Evolutionary conservation across 768 basidiomycete species (phyloP), one percentile per base, ranked within the genome.

Genomic region (Lentinula aciculospora): DNA sequence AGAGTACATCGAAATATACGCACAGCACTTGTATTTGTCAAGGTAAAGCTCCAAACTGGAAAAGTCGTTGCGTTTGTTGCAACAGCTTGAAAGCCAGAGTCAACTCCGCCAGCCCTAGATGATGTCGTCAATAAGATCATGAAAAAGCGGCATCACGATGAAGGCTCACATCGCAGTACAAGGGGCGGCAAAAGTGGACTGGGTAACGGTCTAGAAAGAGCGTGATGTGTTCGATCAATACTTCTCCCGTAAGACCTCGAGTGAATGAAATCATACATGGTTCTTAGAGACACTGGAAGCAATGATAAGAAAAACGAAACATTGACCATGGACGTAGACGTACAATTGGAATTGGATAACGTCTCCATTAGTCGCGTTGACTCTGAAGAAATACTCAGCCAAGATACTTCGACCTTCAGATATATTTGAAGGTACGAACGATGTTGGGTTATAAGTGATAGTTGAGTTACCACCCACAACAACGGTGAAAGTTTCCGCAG

Each of bases 281-380:
- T 73, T 75, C 65, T 72, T 72, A n/a, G 72, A 62, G 21, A 71
- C 59, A 63, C 73, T 76, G 58, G 34, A 39, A 50, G 19, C 39
- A 39, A 56, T 34, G 36, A 40, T 27, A 8, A n/a, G 36, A 31
- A 48, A 34, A 28, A n/a, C 17, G 21, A 29, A 17, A 44, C n/a
- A n/a, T 17, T 8, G 15, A 23, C 13, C 12, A 58, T 49, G 9
- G 32, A n/a, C 25, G 53, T 9, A 31, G 46, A 64, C 73, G 28
- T 58, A 73, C 72, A 77, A 75, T 66, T 72, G 73, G 72, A 84
- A 83, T 34, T 69, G 67, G 63, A 84, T 68, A 23, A 68, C 70
- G 53, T 77, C 76, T 21, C 74, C 74, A 21, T 50, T 61, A 32
- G 67, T 59, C 15, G 72, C 76, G 15, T 64, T 67, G 34, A 77